phyloP scores from a whole-genome alignment of 371 early-diverging fungal species.

The Rhizopus arrhizus region DNA sequence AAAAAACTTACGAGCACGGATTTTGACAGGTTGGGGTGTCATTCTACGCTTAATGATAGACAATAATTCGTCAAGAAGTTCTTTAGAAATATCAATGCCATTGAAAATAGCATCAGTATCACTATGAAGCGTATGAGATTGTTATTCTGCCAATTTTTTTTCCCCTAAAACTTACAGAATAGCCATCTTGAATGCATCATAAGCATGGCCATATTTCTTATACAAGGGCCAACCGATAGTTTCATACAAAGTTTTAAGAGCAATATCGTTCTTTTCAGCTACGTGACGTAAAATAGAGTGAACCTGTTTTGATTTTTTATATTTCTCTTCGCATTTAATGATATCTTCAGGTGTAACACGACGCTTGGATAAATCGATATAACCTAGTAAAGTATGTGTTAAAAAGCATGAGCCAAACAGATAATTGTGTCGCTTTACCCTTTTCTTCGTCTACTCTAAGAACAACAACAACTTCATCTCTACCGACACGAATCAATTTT shows the following conservation, averaged over 20 bases:
- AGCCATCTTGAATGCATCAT: slow-evolving; percentile 95
- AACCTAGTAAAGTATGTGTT: slow-evolving; percentile 61
- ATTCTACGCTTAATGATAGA: slow-evolving; percentile 86
- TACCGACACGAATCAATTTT: slow-evolving; percentile 96
- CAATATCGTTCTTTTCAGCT: slow-evolving; percentile 85
- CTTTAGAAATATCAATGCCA: slow-evolving; percentile 68
- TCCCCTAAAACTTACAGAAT: slow-evolving; percentile 66
- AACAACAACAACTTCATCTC: slow-evolving; percentile 97
- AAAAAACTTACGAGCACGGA: slow-evolving; percentile 79
- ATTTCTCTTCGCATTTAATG: slow-evolving; percentile 92
- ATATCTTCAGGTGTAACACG: slow-evolving; percentile 97
- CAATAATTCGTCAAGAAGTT: slow-evolving; percentile 77
- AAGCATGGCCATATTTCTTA: slow-evolving; percentile 97
- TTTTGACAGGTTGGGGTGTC: slow-evolving; percentile 96
- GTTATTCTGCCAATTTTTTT: not conserved
- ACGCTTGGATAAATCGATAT: slow-evolving; percentile 99
- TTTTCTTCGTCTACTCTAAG: slow-evolving; percentile 99
- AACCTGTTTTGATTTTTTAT: slow-evolving; percentile 95
- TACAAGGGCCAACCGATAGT: slow-evolving; percentile 97
- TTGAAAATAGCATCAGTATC: slow-evolving; percentile 90
- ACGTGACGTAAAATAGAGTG: slow-evolving; percentile 88
- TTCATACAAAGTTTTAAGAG: slow-evolving; percentile 87
- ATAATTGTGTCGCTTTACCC: slow-evolving; percentile 54
- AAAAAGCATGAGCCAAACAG: not conserved
- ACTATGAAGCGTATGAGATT: slow-evolving; percentile 39